A percentile compares a stretch with the other conserved stretches of the same genome.
Conservation (phyloP, 257 asterid species). For the Penstemon barbatus region DNA sequence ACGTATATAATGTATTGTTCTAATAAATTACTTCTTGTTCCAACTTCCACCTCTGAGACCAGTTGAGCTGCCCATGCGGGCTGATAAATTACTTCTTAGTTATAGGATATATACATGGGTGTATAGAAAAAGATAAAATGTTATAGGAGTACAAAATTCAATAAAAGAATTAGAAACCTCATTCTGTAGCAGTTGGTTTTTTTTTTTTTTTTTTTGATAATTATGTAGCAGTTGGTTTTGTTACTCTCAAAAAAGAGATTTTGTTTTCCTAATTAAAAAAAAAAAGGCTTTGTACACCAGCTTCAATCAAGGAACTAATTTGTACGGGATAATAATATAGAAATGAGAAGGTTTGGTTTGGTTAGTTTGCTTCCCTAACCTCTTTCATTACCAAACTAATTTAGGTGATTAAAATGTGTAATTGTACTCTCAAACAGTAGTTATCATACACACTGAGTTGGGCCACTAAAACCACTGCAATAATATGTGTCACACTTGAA, state of each 20-base stretch:
- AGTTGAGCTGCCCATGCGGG: too few species aligned
- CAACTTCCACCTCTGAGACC: too few species aligned
- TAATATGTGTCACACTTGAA: neutral
- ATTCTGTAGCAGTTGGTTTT: neutral
- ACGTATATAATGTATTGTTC: too few species aligned
- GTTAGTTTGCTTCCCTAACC: constrained; percentile 31
- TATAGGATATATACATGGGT: neutral
- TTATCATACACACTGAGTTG: constrained; percentile 19
- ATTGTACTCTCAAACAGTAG: neutral
- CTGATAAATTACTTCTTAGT: neutral
- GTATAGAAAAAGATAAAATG: neutral
- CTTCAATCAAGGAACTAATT: constrained; percentile 47
- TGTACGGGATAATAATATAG: neutral
- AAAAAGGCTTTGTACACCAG: neutral
- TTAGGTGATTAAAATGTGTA: neutral
- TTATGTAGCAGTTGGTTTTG: neutral
- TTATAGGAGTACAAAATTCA: neutral
- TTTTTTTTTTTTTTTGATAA: too few species aligned
- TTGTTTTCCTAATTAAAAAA: too few species aligned
- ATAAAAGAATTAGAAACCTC: neutral
- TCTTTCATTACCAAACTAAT: constrained; percentile 19
- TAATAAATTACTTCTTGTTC: too few species aligned
- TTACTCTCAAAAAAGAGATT: too few species aligned
- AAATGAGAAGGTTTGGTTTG: constrained; percentile 14
- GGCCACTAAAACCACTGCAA: constrained; percentile 32